Evolutionary conservation across 116 monocot species (phyloP), one percentile per base, ranked within the genome.

Genomic region (Zostera marina): DNA sequence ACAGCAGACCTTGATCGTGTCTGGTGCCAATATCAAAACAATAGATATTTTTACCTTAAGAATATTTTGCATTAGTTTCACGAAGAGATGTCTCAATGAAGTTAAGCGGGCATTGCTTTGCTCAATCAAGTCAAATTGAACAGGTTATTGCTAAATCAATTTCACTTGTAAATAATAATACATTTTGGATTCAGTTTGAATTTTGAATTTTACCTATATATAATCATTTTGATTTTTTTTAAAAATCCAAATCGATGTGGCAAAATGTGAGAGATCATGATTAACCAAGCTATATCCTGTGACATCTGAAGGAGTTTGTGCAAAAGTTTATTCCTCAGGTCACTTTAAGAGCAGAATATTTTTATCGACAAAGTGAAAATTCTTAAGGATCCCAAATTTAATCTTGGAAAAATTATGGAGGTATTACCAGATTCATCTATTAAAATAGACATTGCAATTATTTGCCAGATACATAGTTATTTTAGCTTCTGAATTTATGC

Each of bases 381-480:
- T 58, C 67, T 92, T 41, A 92, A 92, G 73, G 82, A 86, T 12
- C 92, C 92, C 8, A 92, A 92, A 24, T 92, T 92, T 42, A 86
- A 92, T 63, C 63, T 92, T 48, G 86, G 92, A 17, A 86, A 85
- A 63, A 75, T 92, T 7, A 92, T 92, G 92, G 92, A 92, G 86
- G 91, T 91, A 72, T 12, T 10, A 17, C 15, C 14, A 47, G 14
- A 11, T 39, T 13, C 24, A 10, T 53, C 3, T 11, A 22, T 21
- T 20, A 21, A 22, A 23, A 22, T 53, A 53, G 22, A 9, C 7
- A 7, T 53, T 1, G 8, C 44, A 43, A 7, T 43, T 43, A n/a
- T n/a, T n/a, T n/a, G n/a, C 11, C 1, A 44, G 12, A 44, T 44
- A 44, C 12, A 44, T 12, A 9, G 8, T 53, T 21, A 21, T 53